These are phyloP conservation scores for Brettanomyces bruxellensis DNA, from an alignment of 805 yeast species.

Conservation along the genomic window DNA sequence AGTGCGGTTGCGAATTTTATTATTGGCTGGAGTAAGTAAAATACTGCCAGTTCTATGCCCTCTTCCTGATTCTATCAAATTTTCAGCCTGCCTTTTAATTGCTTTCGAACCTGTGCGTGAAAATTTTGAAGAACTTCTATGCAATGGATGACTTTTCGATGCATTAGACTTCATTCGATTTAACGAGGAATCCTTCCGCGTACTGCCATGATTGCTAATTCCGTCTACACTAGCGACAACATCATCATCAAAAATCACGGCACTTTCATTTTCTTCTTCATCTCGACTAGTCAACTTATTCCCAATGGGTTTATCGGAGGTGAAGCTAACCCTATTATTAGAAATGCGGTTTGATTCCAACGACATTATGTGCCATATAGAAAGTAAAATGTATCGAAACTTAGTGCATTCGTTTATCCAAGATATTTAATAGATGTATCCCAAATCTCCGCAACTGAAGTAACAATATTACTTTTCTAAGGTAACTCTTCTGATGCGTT, in stretches of 20 bases:
- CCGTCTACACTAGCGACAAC: neutral
- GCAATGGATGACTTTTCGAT: too few species aligned
- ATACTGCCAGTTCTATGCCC: neutral
- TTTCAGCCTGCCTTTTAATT: neutral
- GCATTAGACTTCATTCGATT: too few species aligned
- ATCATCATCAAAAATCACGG: constrained; percentile 1
- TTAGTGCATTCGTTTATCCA: too few species aligned
- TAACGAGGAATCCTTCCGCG: too few species aligned
- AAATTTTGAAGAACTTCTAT: too few species aligned
- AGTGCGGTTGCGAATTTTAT: neutral
- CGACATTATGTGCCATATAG: neutral
- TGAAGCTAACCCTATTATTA: neutral
- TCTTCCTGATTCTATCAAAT: neutral
- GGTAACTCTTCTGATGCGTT: too few species aligned
- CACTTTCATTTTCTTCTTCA: neutral
- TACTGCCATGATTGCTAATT: too few species aligned
- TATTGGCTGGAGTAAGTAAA: neutral
- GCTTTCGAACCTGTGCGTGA: neutral
- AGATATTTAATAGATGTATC: too few species aligned
- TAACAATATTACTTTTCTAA: too few species aligned
- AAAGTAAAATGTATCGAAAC: neutral
- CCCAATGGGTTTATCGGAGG: too few species aligned
- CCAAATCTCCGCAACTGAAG: too few species aligned
- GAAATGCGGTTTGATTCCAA: neutral
- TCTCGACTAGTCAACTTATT: too few species aligned